A percentile compares a stretch with the other conserved stretches of the same genome.
These are phyloP conservation scores for Rhexocercosporidium sp. DNA, from an alignment of 2,329 filamentous ascomycete species.

Conservation along the genomic window DNA sequence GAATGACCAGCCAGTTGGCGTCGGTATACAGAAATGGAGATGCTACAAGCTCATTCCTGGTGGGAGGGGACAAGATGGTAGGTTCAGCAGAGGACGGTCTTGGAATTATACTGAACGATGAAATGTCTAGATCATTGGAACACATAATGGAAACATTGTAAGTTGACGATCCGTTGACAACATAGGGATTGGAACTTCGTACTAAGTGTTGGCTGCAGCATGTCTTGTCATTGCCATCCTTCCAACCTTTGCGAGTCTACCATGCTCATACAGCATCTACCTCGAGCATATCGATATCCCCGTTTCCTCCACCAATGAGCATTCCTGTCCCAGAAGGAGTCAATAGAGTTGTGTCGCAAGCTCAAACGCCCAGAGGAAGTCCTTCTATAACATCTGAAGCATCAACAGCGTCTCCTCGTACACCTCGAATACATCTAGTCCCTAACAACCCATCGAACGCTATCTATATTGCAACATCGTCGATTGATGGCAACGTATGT, in stretches of 20 bases:
- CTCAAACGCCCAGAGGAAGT: slow-evolving; percentile 39
- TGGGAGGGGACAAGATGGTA: slow-evolving; percentile 97
- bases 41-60: slow-evolving; percentile 88
- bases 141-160: slow-evolving; percentile 96
- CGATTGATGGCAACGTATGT: slow-evolving; percentile 94
- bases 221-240: slow-evolving; percentile 80
- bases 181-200: background rate
- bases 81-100: slow-evolving; percentile 32
- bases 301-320: slow-evolving; percentile 69
- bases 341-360: slow-evolving; percentile 42
- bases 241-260: slow-evolving; percentile 83
- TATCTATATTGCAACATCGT: slow-evolving; percentile 92
- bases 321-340: slow-evolving; percentile 45
- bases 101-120: slow-evolving; percentile 41
- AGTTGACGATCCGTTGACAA: slow-evolving; percentile 44
- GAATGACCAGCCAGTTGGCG: slow-evolving; percentile 79
- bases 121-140: slow-evolving; percentile 76
- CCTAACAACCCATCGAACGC: slow-evolving; percentile 83
- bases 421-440: slow-evolving; percentile 58
- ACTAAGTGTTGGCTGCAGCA: slow-evolving; percentile 61
- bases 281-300: slow-evolving; percentile 88
- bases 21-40: slow-evolving; percentile 92
- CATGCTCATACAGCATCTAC: slow-evolving; percentile 93
- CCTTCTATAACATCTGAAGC: slow-evolving; percentile 52
- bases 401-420: slow-evolving; percentile 57